Conservation (phyloP, 2,329 filamentous ascomycete species). For the Ceratocystis cubensis region DNA sequence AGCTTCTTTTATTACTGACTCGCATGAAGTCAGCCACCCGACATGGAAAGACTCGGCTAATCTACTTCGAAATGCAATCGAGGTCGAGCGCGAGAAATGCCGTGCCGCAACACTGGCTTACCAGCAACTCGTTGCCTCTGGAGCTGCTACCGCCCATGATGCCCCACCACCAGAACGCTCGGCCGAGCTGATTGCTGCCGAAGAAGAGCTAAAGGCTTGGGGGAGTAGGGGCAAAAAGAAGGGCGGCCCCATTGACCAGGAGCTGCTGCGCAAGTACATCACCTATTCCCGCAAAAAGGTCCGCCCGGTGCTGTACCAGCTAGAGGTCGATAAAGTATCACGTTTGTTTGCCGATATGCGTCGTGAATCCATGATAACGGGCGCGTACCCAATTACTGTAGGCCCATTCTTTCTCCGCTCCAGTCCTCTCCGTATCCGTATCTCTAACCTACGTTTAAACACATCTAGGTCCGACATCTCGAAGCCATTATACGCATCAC, state of each 20-base stretch:
- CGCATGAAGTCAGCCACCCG: constrained; percentile 82
- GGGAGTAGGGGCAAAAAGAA: constrained; percentile 25
- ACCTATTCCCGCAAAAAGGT: constrained; percentile 85
- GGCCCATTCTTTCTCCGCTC: constrained; percentile 29
- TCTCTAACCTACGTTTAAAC: constrained; percentile 22
- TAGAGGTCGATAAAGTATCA: constrained; percentile 94
- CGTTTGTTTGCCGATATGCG: constrained; percentile 93
- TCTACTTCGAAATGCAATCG: constrained; percentile 43
- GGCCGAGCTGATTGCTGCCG: constrained; percentile 30
- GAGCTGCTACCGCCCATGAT: constrained; percentile 9
- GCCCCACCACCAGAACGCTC: constrained; percentile 30
- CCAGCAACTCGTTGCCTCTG: constrained; percentile 10
- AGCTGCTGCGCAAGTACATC: constrained; percentile 89
- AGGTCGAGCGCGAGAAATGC: constrained; percentile 36
- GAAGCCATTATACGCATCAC: constrained; percentile 95
- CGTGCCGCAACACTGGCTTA: constrained; percentile 11
- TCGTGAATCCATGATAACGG: constrained; percentile 80
- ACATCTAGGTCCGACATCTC: constrained; percentile 71
- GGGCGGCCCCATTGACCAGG: constrained; percentile 72
- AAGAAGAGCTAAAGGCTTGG: constrained; percentile 28
- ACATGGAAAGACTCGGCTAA: constrained; percentile 34
- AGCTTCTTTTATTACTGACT: constrained; percentile 87
- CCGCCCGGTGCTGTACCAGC: constrained; percentile 85
- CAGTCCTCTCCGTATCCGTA: background rate
- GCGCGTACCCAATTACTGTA: constrained; percentile 95